phyloP scores from a whole-genome alignment of 257 asterid genomes.

The Solanum pinnatisectum region DNA sequence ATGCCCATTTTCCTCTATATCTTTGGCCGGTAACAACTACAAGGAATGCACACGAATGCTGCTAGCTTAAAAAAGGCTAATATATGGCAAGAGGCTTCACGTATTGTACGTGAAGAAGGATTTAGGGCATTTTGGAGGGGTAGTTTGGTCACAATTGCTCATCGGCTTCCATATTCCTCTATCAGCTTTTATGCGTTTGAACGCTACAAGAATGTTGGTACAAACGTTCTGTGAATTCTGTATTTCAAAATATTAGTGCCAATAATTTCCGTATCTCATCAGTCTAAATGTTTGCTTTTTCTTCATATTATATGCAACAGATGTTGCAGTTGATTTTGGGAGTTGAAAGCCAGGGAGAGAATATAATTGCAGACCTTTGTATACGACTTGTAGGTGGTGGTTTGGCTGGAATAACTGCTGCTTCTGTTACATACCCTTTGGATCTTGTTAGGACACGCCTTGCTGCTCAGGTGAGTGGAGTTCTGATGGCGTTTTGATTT shows the following conservation, averaged over 20 bases:
- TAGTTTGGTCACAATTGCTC: constrained; percentile 77
- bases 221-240: constrained; percentile 26
- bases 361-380: constrained; percentile 50
- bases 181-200: constrained; percentile 76
- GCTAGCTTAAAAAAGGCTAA: constrained; percentile 48
- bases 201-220: constrained; percentile 87
- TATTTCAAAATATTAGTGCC: not conserved
- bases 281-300: not conserved
- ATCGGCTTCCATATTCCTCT: constrained; percentile 79
- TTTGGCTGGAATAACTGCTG: constrained; percentile 84
- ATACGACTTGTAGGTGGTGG: constrained; percentile 79
- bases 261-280: not conserved
- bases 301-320: constrained; percentile 15
- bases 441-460: constrained; percentile 87
- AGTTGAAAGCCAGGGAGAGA: constrained; percentile 48
- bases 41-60: constrained; percentile 68
- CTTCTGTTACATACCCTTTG: constrained; percentile 72
- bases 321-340: constrained; percentile 40
- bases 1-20: not conserved
- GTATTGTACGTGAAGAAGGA: constrained; percentile 69
- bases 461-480: constrained; percentile 55
- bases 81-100: constrained; percentile 62
- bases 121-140: constrained; percentile 84
- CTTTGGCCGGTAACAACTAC: constrained; percentile 26
- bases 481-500: not conserved